Percentiles rank a stretch among this genome's conserved stretches.
phyloP scores from a whole-genome alignment of 345 rosid genomes.

The Rhodomyrtus tomentosa region DNA sequence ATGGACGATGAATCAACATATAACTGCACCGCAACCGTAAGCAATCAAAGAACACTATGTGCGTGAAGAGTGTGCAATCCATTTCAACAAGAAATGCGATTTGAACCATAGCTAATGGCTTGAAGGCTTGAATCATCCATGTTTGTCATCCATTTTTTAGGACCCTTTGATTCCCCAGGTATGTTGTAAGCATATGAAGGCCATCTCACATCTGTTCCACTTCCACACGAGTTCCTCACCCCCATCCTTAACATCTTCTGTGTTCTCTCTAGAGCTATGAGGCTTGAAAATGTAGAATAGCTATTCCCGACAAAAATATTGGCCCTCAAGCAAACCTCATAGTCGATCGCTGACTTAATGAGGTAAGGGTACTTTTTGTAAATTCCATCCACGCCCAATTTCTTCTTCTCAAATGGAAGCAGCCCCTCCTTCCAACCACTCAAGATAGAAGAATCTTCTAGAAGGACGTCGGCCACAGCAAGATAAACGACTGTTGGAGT shows the following conservation, averaged over 20 bases:
- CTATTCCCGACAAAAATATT: conserved; percentile 91
- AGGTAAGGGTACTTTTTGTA: conserved; percentile 76
- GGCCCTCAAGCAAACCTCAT: conserved; percentile 83
- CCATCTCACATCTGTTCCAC: conserved; percentile 36
- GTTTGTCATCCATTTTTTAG: conserved; percentile 79
- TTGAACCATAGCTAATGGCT: conserved; percentile 84
- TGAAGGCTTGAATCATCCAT: conserved; percentile 69
- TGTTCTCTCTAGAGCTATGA: conserved; percentile 77
- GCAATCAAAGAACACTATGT: not conserved
- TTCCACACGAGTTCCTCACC: conserved; percentile 33
- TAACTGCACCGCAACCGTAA: not conserved
- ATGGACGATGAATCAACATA: not conserved
- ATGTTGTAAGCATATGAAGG: conserved; percentile 85
- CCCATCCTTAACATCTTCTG: conserved; percentile 67
- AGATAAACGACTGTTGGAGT: conserved; percentile 60
- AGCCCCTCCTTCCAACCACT: conserved; percentile 71
- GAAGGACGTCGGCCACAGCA: conserved; percentile 80
- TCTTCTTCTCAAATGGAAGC: conserved; percentile 75
- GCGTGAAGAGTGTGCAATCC: not conserved
- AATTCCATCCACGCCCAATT: conserved; percentile 56
- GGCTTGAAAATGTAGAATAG: conserved; percentile 93
- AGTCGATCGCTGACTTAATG: conserved; percentile 90
- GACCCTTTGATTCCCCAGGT: conserved; percentile 44
- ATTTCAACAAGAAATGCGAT: conserved; percentile 51
- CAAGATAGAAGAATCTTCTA: conserved; percentile 63